A percentile compares a stretch with the other conserved stretches of the same genome.
These are phyloP conservation scores for Mortierella sp. DNA, from an alignment of 371 early-diverging fungal species.

Conservation along the genomic window DNA sequence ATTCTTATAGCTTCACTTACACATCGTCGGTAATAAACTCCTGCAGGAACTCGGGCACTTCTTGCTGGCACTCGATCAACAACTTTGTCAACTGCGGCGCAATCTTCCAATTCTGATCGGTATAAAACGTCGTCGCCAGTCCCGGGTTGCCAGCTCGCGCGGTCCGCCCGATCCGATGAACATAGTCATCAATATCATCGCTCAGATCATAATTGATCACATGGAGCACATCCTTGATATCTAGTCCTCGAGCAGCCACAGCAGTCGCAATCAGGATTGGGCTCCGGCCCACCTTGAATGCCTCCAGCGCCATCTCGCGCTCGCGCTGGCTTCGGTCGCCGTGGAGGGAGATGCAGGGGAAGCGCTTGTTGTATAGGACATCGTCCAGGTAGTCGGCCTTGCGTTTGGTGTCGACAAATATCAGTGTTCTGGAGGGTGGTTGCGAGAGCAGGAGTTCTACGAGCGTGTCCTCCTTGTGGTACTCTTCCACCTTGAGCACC, in stretches of 20 bases:
- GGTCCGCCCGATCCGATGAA: conserved; percentile 85
- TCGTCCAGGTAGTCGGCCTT: conserved; percentile 85
- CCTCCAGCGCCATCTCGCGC: conserved; percentile 83
- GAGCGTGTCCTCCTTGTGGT: conserved; percentile 65
- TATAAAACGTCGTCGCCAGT: conserved; percentile 83
- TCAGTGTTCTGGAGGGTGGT: conserved; percentile 73
- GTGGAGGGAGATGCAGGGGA: conserved; percentile 79
- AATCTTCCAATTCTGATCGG: conserved; percentile 60
- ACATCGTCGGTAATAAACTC: conserved; percentile 54
- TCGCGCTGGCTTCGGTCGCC: conserved; percentile 85
- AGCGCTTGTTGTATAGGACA: conserved; percentile 71
- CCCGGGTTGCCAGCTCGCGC: conserved; percentile 66
- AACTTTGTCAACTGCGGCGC: conserved; percentile 80
- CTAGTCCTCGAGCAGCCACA: conserved; percentile 93
- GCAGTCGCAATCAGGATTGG: conserved; percentile 93
- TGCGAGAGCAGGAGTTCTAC: conserved; percentile 60
- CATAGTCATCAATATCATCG: conserved; percentile 83
- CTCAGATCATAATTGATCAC: conserved; percentile 92
- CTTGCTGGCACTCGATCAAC: conserved; percentile 83
- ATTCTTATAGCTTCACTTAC: conserved; percentile 32
- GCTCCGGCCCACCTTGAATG: conserved; percentile 78
- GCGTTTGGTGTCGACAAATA: conserved; percentile 90
- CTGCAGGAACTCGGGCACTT: conserved; percentile 82
- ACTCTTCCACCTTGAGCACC: conserved; percentile 66
- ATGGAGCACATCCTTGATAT: conserved; percentile 85